Evolutionary conservation across 2,329 filamentous ascomycete genomes (phyloP), one percentile per base, ranked within the genome.

Genomic region (Emericellopsis cladophorae): DNA sequence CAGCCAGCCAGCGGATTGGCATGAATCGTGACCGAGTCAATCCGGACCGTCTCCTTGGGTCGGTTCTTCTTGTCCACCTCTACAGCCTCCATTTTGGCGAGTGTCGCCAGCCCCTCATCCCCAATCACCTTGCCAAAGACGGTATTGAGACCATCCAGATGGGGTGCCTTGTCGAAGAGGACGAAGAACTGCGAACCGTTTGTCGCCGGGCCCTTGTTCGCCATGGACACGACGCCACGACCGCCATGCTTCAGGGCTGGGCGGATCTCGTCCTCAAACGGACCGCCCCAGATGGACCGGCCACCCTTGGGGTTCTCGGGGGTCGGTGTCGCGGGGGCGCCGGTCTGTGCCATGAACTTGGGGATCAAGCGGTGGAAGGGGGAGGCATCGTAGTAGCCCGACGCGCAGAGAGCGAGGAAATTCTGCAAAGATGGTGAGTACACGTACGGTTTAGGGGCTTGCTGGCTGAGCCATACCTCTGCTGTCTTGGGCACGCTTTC

Each of bases 401-500:
- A 87, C 39, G 84, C 85, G 67, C 84, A 88, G 47, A 92, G 79
- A 40, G 85, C 85, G 49, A 93, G 79, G 63, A 93, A 93, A 67
- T 93, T 93, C 80, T 86, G 57, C 18, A 32, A 15, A 21, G 34
- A 22, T 5, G 44, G 46, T 36, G 31, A 38, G 22, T 26, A 40
- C 10, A 16, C 7, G 10, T 12, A 18, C 18, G 18, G 18, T 21
- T 21, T 36, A 6, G 23, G 36, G 35, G 26, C 26, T 4, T 16
- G 18, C 24, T 11, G 23, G 24, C 11, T 24, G 18, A 22, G 35
- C 12, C 16, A 40, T 23, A 82, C 82, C 66, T 95, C 85, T 47
- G 88, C 83, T 1, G 92, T 95, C 60, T 90, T 89, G 46, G 92
- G 92, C 26, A 94, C 87, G 51, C 84, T 81, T 60, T 95, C 87